phyloP scores from a whole-genome alignment of 1,284 basidiomycete species.

The Butyriboletus appendiculatus region DNA sequence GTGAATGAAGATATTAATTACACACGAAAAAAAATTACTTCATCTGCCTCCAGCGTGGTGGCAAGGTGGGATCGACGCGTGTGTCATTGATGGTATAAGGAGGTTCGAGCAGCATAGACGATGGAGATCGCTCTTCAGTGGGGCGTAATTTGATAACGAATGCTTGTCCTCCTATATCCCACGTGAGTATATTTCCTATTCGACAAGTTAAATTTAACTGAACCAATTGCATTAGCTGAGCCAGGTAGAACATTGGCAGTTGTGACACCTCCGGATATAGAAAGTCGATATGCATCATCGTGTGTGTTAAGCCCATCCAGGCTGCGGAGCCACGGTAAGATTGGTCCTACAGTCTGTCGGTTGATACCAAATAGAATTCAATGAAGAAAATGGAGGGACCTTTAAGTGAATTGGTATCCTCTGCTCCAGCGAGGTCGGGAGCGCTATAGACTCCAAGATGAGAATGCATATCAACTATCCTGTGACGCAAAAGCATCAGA shows the following conservation, averaged over 20 bases:
- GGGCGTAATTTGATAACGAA: slow-evolving; percentile 56
- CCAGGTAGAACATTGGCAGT: slow-evolving; percentile 68
- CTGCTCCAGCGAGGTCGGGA: slow-evolving; percentile 46
- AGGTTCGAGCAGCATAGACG: slow-evolving; percentile 51
- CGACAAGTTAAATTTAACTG: not conserved
- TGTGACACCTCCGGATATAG: slow-evolving; percentile 55
- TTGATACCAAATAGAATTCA: not conserved
- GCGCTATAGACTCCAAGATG: slow-evolving; percentile 57
- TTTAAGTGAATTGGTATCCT: slow-evolving; percentile 47
- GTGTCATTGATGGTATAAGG: slow-evolving; percentile 43
- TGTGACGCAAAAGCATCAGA: slow-evolving; percentile 6
- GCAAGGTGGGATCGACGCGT: slow-evolving; percentile 31
- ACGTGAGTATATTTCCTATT: slow-evolving; percentile 9
- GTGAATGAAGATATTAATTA: slow-evolving; percentile 8
- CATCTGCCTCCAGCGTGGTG: slow-evolving; percentile 53
- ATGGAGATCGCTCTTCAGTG: slow-evolving; percentile 46
- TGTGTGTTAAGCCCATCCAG: slow-evolving; percentile 36
- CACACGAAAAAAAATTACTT: slow-evolving; percentile 32
- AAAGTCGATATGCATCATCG: slow-evolving; percentile 34
- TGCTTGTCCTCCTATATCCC: slow-evolving; percentile 46
- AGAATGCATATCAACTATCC: slow-evolving; percentile 63
- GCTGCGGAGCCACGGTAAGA: slow-evolving; percentile 42
- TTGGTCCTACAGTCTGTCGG: slow-evolving; percentile 32
- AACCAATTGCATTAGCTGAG: slow-evolving; percentile 61
- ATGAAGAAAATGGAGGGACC: slow-evolving; percentile 22